Conservation (phyloP, 2,329 filamentous ascomycete species). For the Fonsecaea monophora region DNA sequence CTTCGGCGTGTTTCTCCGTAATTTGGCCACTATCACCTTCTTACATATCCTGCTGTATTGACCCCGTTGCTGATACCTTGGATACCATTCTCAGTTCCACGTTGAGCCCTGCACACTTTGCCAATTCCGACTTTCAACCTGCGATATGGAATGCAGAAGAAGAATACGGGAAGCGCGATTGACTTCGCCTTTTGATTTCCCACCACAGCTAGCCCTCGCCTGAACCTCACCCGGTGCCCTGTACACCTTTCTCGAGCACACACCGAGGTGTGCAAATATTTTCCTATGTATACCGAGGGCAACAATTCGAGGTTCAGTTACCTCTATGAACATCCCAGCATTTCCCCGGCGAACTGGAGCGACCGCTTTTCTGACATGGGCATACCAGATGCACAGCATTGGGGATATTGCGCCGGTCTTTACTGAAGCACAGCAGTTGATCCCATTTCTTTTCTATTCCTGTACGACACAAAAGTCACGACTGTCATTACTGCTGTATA, state of each 20-base stretch:
- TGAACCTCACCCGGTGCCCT: not conserved
- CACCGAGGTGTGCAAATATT: not conserved
- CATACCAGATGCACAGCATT: not conserved
- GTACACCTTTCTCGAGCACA: not conserved
- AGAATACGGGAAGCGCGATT: constrained; percentile 31
- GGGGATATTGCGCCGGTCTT: constrained; percentile 10
- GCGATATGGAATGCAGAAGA: constrained; percentile 54
- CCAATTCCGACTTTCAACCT: constrained; percentile 55
- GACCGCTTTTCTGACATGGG: not conserved
- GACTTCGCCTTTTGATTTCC: not conserved
- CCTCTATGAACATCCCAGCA: constrained; percentile 1
- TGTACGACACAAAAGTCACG: constrained; percentile 2
- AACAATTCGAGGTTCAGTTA: not conserved
- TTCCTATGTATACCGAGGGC: not conserved
- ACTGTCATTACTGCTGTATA: constrained; percentile 19
- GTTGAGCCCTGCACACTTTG: constrained; percentile 55
- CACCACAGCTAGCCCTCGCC: not conserved
- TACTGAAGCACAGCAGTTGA: constrained; percentile 1
- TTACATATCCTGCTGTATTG: not conserved
- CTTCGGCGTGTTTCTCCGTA: not conserved
- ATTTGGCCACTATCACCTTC: not conserved
- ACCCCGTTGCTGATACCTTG: not conserved
- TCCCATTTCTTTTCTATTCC: not conserved
- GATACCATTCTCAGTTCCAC: constrained; percentile 45
- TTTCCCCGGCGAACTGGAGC: constrained; percentile 13